Conservation (phyloP, 2,329 filamentous ascomycete genomes). For the Metarhizium album region DNA sequence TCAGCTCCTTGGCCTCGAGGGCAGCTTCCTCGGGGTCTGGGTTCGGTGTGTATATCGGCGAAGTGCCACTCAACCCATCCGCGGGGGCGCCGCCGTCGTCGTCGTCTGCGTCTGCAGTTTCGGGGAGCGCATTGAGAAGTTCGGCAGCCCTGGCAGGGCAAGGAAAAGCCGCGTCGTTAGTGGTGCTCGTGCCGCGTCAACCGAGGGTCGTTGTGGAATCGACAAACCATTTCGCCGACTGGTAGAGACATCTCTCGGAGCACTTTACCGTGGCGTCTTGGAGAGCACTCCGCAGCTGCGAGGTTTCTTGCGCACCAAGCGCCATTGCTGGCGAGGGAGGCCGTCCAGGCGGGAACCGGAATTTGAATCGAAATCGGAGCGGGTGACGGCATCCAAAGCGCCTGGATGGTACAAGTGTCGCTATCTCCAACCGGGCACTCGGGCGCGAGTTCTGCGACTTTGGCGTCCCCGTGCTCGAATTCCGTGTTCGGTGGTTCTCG, state of each 20-base stretch:
- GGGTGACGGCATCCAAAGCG: neutral
- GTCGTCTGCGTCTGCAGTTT: conserved; percentile 37
- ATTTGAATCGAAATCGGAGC: no score
- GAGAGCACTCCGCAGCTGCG: conserved; percentile 60
- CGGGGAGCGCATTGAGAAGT: conserved; percentile 72
- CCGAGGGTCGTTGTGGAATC: neutral
- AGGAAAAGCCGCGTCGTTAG: neutral
- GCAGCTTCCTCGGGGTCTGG: conserved; percentile 60
- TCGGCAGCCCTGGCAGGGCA: conserved; percentile 67
- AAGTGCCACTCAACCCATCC: conserved; percentile 27
- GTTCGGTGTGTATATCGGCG: conserved; percentile 42
- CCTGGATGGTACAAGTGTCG: neutral
- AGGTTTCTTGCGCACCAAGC: conserved; percentile 43
- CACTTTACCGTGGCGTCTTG: conserved; percentile 84
- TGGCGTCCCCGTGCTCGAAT: neutral
- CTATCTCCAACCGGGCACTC: neutral
- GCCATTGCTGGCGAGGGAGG: conserved; percentile 28
- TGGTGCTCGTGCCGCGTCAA: neutral
- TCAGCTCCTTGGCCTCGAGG: conserved; percentile 68
- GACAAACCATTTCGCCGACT: conserved; percentile 87
- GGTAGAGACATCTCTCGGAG: conserved; percentile 89
- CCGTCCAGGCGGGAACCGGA: neutral
- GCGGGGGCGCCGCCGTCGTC: conserved; percentile 30
- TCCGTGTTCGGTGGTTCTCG: neutral
- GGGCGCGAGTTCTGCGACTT: neutral